A percentile compares a stretch with the other conserved stretches of the same genome.
These are phyloP conservation scores for Hypoxylon sp. DNA, from an alignment of 2,329 filamentous ascomycete species.

Conservation along the genomic window DNA sequence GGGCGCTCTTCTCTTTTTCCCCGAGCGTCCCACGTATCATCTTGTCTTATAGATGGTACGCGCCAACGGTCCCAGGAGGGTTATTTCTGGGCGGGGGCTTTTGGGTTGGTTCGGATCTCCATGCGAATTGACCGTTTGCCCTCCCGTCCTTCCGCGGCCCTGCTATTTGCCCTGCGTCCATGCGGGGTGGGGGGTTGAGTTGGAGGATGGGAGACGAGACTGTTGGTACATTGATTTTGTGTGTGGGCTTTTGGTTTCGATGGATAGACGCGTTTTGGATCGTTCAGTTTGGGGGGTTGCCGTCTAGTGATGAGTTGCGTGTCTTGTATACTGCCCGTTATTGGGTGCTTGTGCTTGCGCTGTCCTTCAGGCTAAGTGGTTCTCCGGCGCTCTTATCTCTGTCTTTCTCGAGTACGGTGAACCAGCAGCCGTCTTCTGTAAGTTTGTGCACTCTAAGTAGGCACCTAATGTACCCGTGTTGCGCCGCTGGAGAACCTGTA, in stretches of 20 bases:
- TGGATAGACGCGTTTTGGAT: too few species aligned
- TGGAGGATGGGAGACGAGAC: slow-evolving; percentile 54
- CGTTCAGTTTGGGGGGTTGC: not conserved
- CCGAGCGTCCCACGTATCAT: slow-evolving; percentile 35
- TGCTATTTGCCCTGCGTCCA: slow-evolving; percentile 55
- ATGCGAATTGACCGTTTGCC: slow-evolving; percentile 60
- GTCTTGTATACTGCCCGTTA: too few species aligned
- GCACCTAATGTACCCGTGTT: too few species aligned
- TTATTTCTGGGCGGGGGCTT: slow-evolving; percentile 47
- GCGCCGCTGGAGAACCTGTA: too few species aligned
- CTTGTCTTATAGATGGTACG: slow-evolving; percentile 26
- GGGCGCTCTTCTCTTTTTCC: slow-evolving; percentile 23
- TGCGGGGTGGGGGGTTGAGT: slow-evolving; percentile 37
- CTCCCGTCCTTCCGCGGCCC: slow-evolving; percentile 53
- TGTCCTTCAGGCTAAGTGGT: too few species aligned
- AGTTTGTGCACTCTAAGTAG: too few species aligned
- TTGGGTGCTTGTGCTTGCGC: too few species aligned
- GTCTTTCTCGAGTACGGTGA: too few species aligned
- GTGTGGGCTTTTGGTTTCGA: not conserved
- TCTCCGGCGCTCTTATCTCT: too few species aligned
- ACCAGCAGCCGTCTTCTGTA: too few species aligned
- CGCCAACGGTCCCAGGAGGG: slow-evolving; percentile 51
- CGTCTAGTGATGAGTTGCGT: not conserved
- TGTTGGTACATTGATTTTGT: slow-evolving; percentile 61
- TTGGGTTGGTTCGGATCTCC: slow-evolving; percentile 52